Evolutionary conservation across 129 eudicot genomes (phyloP).

Genomic region (Silybum marianum): DNA sequence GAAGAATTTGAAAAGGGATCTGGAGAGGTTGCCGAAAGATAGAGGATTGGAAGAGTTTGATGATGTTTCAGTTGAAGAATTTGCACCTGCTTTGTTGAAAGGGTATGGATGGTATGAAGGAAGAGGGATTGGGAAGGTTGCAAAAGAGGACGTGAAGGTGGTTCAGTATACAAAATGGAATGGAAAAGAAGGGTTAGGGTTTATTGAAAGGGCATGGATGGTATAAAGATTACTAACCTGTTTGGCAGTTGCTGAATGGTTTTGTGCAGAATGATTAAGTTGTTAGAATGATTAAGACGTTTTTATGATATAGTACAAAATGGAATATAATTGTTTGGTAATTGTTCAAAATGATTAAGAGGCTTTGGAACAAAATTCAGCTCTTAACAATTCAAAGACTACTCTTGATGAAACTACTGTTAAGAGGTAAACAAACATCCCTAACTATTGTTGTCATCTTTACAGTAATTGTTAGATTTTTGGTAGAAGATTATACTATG

Average conservation of each 20-base stretch:
- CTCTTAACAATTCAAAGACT: too few species aligned
- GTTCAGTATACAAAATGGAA: conserved; percentile 45
- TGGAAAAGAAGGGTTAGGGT: conserved; percentile 76
- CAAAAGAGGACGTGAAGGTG: conserved; percentile 67
- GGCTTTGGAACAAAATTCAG: too few species aligned
- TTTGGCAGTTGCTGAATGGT: too few species aligned
- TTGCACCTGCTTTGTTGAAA: conserved; percentile 58
- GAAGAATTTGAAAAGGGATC: conserved; percentile 57
- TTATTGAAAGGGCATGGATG: conserved; percentile 16
- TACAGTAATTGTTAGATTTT: background rate
- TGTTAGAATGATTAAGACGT: too few species aligned
- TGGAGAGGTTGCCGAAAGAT: conserved; percentile 58
- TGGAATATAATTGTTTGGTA: too few species aligned
- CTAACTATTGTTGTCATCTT: background rate
- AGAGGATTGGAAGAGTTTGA: conserved; percentile 50
- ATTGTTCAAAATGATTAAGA: too few species aligned
- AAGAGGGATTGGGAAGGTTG: conserved; percentile 70
- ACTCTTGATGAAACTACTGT: too few species aligned
- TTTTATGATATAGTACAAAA: too few species aligned
- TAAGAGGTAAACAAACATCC: too few species aligned
- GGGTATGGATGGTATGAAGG: conserved; percentile 90
- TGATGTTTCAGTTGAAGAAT: conserved; percentile 63
- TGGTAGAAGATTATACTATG: background rate
- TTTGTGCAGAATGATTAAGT: too few species aligned
- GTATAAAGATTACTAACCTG: background rate